These are phyloP conservation scores for Cymbopogon citratus DNA, from an alignment of 176 grass and related monocot genomes.

Conservation along the genomic window DNA sequence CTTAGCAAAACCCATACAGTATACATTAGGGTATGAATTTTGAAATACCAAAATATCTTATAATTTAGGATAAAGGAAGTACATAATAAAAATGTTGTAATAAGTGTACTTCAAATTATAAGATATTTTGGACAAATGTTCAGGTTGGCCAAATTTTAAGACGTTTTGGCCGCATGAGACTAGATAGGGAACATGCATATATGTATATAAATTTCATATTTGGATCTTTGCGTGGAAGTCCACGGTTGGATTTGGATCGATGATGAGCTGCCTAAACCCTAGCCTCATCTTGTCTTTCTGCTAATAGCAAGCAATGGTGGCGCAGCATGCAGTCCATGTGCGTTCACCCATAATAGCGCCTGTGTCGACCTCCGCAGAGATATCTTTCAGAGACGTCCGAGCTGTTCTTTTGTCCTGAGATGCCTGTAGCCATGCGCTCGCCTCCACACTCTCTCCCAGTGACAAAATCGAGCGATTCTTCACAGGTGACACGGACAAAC, in stretches of 20 bases:
- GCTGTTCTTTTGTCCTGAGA: background rate
- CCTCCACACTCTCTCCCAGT: background rate
- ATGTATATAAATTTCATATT: background rate
- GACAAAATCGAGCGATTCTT: background rate
- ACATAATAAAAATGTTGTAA: no score
- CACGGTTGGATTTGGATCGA: background rate
- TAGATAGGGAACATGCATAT: background rate
- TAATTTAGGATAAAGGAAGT: no score
- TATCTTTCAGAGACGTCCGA: background rate
- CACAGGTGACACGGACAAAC: slow-evolving; percentile 15
- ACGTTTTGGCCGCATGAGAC: no score
- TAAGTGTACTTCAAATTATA: no score
- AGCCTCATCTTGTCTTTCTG: background rate
- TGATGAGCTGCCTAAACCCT: background rate
- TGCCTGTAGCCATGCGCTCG: background rate
- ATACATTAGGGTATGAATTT: no score
- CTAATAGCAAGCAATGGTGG: background rate
- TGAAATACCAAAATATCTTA: no score
- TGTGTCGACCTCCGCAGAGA: background rate
- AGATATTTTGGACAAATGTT: no score
- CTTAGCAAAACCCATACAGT: no score
- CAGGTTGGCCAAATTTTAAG: no score
- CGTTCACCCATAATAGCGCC: background rate
- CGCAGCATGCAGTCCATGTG: background rate
- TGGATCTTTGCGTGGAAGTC: slow-evolving; percentile 23